phyloP scores from a whole-genome alignment of 208 protist species.

The Herpetomonas muscarum region DNA sequence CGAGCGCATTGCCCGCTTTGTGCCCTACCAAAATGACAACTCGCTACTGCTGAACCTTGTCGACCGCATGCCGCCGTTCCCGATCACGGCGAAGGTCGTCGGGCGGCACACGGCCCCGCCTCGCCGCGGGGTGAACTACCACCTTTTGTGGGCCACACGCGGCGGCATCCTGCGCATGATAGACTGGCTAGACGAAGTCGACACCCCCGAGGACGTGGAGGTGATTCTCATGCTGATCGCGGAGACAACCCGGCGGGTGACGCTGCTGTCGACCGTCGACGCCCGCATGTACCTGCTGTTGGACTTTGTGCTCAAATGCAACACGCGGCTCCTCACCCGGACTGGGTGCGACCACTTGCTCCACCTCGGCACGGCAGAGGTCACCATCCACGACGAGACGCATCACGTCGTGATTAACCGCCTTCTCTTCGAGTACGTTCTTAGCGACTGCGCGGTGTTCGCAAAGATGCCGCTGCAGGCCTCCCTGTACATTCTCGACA shows the following conservation, averaged over 20 bases:
- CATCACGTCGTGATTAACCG: slow-evolving; percentile 79
- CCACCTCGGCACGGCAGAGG: slow-evolving; percentile 34
- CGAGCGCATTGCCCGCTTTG: slow-evolving; percentile 64
- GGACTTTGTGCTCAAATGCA: slow-evolving; percentile 46
- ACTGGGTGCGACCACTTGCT: slow-evolving; percentile 54
- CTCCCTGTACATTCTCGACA: slow-evolving; percentile 45
- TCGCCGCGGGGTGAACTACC: slow-evolving; percentile 69
- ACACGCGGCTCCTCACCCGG: slow-evolving; percentile 44
- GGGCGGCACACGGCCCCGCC: slow-evolving; percentile 65
- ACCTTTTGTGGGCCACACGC: slow-evolving; percentile 52
- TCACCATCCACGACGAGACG: slow-evolving; percentile 45
- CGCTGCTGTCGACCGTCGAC: slow-evolving; percentile 38
- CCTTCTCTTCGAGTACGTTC: slow-evolving; percentile 64
- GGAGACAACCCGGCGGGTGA: slow-evolving; percentile 38
- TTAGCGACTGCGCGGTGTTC: slow-evolving; percentile 54
- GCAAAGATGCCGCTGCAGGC: slow-evolving; percentile 34
- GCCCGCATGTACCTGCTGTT: slow-evolving; percentile 67
- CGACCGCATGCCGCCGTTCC: slow-evolving; percentile 14
- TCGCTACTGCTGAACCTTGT: slow-evolving; percentile 51
- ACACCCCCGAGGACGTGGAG: slow-evolving; percentile 38
- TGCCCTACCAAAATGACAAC: slow-evolving; percentile 61
- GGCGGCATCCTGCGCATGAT: slow-evolving; percentile 59
- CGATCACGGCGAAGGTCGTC: slow-evolving; percentile 59
- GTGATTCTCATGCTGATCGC: slow-evolving; percentile 39
- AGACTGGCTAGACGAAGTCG: slow-evolving; percentile 59